Conservation (phyloP, 805 yeast species). For the Wickerhamomyces rabaulensis region DNA sequence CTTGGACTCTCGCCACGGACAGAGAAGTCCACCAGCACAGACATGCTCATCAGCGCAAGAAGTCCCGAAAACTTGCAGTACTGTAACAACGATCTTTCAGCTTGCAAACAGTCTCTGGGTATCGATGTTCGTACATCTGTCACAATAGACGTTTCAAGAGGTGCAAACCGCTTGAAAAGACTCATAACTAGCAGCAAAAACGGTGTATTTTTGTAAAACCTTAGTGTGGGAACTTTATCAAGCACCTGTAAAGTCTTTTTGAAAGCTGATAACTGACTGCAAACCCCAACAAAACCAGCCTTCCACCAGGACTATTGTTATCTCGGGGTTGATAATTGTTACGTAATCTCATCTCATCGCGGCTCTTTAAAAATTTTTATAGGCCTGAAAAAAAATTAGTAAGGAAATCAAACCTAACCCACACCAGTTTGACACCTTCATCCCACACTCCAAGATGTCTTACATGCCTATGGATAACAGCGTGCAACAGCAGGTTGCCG, state of each 20-base stretch:
- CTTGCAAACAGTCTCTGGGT: slow-evolving; percentile 25
- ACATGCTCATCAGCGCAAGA: slow-evolving; percentile 15
- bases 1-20: slow-evolving; percentile 1
- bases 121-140: slow-evolving; percentile 8
- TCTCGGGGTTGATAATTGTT: background rate
- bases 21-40: slow-evolving; percentile 16
- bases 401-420: background rate
- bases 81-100: slow-evolving; percentile 21
- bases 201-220: too few species aligned
- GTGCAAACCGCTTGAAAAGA: background rate
- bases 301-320: too few species aligned
- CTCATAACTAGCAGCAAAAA: too few species aligned
- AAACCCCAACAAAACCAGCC: too few species aligned
- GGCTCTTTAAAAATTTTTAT: background rate
- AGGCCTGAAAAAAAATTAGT: background rate
- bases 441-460: slow-evolving; percentile 22
- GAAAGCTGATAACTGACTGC: too few species aligned
- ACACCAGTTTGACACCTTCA: background rate
- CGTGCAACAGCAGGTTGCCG: slow-evolving; percentile 37
- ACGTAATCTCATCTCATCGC: background rate
- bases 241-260: too few species aligned
- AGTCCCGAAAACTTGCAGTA: slow-evolving; percentile 18
- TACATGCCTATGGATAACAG: slow-evolving; percentile 32
- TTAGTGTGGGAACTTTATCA: too few species aligned
- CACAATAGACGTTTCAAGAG: background rate